Evolutionary conservation across 2,329 filamentous ascomycete genomes (phyloP).

Genomic region (Botrytis byssoidea): DNA sequence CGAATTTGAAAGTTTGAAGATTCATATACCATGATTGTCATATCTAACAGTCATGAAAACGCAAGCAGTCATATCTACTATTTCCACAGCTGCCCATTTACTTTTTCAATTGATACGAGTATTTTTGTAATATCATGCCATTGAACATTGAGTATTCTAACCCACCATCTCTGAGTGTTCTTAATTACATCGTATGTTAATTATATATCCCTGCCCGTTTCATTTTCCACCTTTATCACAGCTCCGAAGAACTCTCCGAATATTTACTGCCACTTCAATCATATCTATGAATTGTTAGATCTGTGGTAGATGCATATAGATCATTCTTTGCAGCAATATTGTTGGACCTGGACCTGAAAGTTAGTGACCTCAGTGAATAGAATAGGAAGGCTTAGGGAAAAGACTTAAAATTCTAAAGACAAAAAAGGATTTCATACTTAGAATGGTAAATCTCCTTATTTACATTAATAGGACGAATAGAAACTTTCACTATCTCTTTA

Average conservation of each 20-base stretch:
- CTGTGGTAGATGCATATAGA: too few species aligned
- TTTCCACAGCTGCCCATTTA: background rate
- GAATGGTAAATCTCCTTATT: fast-evolving
- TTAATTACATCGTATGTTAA: background rate
- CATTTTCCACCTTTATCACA: background rate
- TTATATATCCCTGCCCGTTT: background rate
- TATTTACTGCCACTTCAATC: background rate
- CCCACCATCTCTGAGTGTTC: background rate
- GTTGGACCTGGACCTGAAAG: too few species aligned
- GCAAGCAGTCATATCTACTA: background rate
- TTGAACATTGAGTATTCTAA: background rate
- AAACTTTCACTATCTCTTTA: background rate
- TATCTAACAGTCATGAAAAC: background rate
- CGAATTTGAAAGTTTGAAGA: background rate
- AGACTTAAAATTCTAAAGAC: too few species aligned
- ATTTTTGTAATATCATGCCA: background rate
- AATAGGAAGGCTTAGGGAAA: too few species aligned
- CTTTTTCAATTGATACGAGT: background rate
- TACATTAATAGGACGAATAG: background rate
- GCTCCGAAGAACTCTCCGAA: background rate
- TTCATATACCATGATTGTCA: background rate
- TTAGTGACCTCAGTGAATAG: too few species aligned
- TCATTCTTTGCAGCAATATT: too few species aligned
- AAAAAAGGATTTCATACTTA: too few species aligned
- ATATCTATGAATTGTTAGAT: too few species aligned